Base-by-base conservation (phyloP, 345 rosid species). In the Melaleuca quinquenervia region DNA sequence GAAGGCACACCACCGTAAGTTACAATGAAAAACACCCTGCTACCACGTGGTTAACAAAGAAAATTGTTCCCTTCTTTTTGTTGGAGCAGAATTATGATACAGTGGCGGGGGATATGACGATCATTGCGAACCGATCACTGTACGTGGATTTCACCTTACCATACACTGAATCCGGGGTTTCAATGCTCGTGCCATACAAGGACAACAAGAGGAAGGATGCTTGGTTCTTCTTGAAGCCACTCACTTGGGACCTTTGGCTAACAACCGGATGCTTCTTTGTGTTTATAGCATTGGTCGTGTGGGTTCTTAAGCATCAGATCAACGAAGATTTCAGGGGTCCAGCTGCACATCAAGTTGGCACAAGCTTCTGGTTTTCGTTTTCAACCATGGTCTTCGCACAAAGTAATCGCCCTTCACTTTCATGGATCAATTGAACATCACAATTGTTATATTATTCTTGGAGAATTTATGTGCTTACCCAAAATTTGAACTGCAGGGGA, bases 391-490 rank as follows among this genome's bases (percentile, higher is more conserved):
- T 56, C 7, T 56, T 56, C 0, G 29, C 62, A 56, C 62, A 56
- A 2, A 56, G 62, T 56, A 56, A 56, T 11, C 1, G 1, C 15
- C 29, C 62, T 56, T 26, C 29, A 11, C 15, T 26, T 56, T 5
- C 0, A 11, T 56, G 24, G 0, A 56, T 56, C 29, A 11, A 5
- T 56, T 0, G 14, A 26, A 11, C 62, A 1, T 26, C 5, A 56
- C 15, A 1, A 56, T 56, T 2, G 1, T 2, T 7, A 10, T 26
- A 56, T 5, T 0, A 2, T 56, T 56, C 29, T 26, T 26, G 2
- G 29, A 56, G 3, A 26, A 56, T 1, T 56, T 56, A 56, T 1
- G 15, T 26, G 62, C 29, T 56, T 56, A 1, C 29, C 29, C 29
- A 24, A 11, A 56, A 26, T 11, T 26, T 26, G 62, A 27, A 56